Evolutionary conservation across 345 rosid species (phyloP).

Genomic region (Melastoma malabathricum): DNA sequence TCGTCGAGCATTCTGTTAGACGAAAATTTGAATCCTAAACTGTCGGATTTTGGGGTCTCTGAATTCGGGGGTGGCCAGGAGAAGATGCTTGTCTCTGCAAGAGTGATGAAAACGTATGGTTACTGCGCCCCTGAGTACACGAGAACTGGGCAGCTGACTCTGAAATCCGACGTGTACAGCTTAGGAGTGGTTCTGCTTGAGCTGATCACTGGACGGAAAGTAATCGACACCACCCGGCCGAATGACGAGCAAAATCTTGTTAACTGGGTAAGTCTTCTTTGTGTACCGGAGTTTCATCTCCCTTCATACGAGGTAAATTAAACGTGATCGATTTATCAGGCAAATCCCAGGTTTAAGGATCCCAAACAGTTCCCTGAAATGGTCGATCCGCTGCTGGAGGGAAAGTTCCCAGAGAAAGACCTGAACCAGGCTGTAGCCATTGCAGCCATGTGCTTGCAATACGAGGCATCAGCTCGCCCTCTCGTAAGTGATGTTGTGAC

Average conservation of each 20-base stretch:
- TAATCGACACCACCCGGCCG: constrained; percentile 53
- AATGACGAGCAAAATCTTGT: constrained; percentile 59
- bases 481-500: constrained; percentile 62
- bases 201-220: constrained; percentile 58
- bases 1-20: constrained; percentile 51
- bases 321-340: constrained; percentile 23
- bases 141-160: constrained; percentile 36
- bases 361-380: constrained; percentile 56
- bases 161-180: constrained; percentile 63
- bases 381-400: constrained; percentile 59
- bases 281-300: too few species aligned
- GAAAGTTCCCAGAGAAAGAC: constrained; percentile 43
- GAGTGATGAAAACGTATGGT: constrained; percentile 67
- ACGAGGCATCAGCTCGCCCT: constrained; percentile 64
- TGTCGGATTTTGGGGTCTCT: constrained; percentile 53
- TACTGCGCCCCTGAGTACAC: constrained; percentile 69
- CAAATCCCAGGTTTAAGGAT: constrained; percentile 53
- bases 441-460: constrained; percentile 82
- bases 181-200: constrained; percentile 72
- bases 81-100: constrained; percentile 23
- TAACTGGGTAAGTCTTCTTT: constrained; percentile 45
- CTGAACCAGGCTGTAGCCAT: constrained; percentile 80
- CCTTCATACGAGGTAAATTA: background rate
- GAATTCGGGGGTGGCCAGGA: constrained; percentile 35
- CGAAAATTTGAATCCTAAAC: constrained; percentile 30